Base-by-base conservation (phyloP, 108 stramenopile genomes). In the Skeletonema grethae region DNA sequence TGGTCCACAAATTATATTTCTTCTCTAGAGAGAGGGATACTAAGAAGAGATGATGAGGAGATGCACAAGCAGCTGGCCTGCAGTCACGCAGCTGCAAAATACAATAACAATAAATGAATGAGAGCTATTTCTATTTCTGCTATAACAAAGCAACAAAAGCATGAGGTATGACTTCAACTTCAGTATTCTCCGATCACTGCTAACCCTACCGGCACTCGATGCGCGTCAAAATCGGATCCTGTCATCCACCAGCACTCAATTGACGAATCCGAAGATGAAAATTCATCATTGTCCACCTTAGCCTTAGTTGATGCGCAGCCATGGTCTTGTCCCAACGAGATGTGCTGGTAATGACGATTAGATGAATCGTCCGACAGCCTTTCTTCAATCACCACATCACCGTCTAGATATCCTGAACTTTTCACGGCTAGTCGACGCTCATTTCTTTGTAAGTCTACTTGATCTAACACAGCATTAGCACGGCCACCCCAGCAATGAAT, bases 191-290 rank as follows among this genome's bases (percentile, higher is more conserved):
- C n/a, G 7, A 64, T 56, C 48, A 78, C 53, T 1, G 41, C 57
- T 28, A 67, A 67, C 3, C 65, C 57, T 11, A 67, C 59, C 15
- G 77, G 77, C 34, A 78, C 72, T 28, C 36, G 30, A 58, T 78
- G 77, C 22, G 72, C 72, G 39, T 64, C 65, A 50, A 72, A 78
- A 67, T 78, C 65, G 11, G 77, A 72, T 56, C 71, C 77, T 15
- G 58, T 62, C 65, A 73, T 48, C 77, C 71, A 78, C 75, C 75
- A 76, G 35, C 72, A 78, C 28, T 73, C 55, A 65, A 77, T 64
- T 29, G 62, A 69, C 9, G 35, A 34, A 36, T 57, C n/a, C 43
- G 57, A 31, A 6, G 39, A 2, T 39, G 50, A 53, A 30, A 63
- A 39, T 55, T 45, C 53, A 61, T 69, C 56, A 38, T 18, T 13